Evolutionary conservation across 805 yeast genomes (phyloP).

Genomic region (Starmerella floris): DNA sequence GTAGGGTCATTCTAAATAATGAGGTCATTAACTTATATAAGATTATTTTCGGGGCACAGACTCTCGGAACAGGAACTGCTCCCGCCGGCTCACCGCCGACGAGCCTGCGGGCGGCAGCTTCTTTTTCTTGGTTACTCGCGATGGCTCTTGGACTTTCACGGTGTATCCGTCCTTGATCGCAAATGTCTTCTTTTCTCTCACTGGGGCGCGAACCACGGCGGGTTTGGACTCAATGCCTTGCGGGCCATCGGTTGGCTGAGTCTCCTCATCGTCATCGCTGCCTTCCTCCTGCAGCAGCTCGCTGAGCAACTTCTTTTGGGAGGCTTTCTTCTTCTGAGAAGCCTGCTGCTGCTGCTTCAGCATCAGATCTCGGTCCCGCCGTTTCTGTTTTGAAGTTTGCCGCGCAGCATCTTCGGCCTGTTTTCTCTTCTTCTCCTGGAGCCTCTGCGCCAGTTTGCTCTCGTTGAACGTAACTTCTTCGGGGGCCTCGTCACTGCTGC

Average conservation of each 20-base stretch:
- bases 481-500: conserved; percentile 27
- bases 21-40: neutral
- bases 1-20: too few species aligned
- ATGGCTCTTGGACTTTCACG: conserved; percentile 20
- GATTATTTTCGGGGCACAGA: conserved; percentile 13
- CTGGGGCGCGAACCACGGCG: neutral
- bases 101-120: conserved; percentile 23
- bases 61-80: conserved; percentile 22
- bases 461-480: conserved; percentile 25
- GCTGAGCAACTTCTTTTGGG: conserved; percentile 16
- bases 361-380: conserved; percentile 22
- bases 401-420: conserved; percentile 9
- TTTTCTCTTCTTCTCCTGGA: conserved; percentile 8
- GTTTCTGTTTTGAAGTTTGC: conserved; percentile 19
- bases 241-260: conserved; percentile 3
- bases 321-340: conserved; percentile 16
- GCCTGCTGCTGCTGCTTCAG: conserved; percentile 17
- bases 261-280: conserved; percentile 10
- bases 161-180: conserved; percentile 20
- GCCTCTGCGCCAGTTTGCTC: conserved; percentile 13
- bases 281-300: conserved; percentile 20
- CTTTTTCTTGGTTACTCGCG: conserved; percentile 8
- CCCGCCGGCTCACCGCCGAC: conserved; percentile 15
- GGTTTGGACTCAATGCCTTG: neutral
- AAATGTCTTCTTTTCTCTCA: conserved; percentile 11